A percentile compares a stretch with the other conserved stretches of the same genome.
phyloP scores from a whole-genome alignment of 2,329 filamentous ascomycete genomes.

The Aphanoascus verrucosus region DNA sequence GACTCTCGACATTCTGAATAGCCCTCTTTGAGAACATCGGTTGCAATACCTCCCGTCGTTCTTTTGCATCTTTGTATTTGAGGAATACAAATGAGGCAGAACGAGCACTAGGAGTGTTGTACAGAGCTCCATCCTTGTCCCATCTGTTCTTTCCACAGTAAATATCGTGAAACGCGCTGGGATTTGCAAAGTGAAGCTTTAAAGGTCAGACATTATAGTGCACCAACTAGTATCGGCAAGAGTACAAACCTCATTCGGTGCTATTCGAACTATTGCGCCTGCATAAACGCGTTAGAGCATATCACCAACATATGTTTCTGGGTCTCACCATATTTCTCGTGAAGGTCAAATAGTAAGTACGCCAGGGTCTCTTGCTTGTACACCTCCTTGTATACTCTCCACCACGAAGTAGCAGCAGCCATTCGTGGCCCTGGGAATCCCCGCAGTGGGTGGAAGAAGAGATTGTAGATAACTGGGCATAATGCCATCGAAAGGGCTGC shows the following conservation, averaged over 20 bases:
- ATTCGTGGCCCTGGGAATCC: conserved; percentile 10
- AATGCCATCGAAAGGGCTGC: background rate
- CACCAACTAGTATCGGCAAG: background rate
- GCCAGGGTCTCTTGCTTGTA: background rate
- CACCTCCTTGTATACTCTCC: conserved; percentile 1
- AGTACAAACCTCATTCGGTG: background rate
- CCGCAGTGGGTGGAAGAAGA: conserved; percentile 11
- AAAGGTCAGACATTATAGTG: background rate
- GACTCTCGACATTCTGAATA: background rate
- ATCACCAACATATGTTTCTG: background rate
- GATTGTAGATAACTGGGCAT: conserved; percentile 6
- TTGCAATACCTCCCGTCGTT: background rate
- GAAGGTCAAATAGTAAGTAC: background rate
- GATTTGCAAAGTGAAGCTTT: background rate
- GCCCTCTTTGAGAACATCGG: conserved; percentile 1
- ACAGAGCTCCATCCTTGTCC: background rate
- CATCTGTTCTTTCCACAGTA: background rate
- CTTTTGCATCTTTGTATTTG: background rate
- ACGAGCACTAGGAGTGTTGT: background rate
- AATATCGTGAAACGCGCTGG: background rate
- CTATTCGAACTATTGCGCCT: conserved; percentile 2
- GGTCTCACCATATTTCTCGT: background rate
- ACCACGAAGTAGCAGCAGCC: conserved; percentile 3
- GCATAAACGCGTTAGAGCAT: background rate
- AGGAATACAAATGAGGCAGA: background rate